phyloP scores from a whole-genome alignment of 352 stramenopile species.

The Aphanomyces invadans region DNA sequence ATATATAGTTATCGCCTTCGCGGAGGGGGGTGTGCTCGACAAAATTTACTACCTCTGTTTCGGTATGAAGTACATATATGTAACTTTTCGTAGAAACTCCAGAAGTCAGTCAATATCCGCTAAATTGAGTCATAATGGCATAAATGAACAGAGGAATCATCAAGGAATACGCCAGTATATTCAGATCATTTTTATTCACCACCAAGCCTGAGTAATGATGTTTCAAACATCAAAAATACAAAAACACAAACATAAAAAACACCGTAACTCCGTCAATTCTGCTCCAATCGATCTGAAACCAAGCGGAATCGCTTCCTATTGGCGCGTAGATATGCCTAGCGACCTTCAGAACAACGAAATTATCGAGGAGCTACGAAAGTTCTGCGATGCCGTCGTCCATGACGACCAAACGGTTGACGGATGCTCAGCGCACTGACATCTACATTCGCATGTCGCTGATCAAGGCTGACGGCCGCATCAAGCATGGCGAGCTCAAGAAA shows the following conservation, averaged over 20 bases:
- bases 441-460: neutral
- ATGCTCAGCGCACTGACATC: neutral
- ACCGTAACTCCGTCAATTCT: neutral
- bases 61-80: neutral
- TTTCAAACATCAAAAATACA: neutral
- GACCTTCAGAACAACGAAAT: too few relatives aligned
- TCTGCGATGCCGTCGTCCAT: neutral
- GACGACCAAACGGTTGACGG: neutral
- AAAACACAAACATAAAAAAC: neutral
- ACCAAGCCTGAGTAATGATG: neutral
- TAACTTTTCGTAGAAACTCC: neutral
- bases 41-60: neutral
- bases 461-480: neutral
- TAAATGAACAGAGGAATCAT: neutral
- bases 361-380: neutral
- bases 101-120: neutral
- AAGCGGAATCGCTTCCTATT: neutral
- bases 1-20: too few relatives aligned
- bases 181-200: neutral
- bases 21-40: too few relatives aligned
- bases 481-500: neutral
- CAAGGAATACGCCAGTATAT: neutral
- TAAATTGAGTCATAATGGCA: neutral
- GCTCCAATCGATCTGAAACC: neutral
- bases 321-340: neutral